Percentiles rank a stretch among this genome's conserved stretches.
These are phyloP conservation scores for Yamadazyma olivae DNA, from an alignment of 805 yeast species.

Conservation along the genomic window DNA sequence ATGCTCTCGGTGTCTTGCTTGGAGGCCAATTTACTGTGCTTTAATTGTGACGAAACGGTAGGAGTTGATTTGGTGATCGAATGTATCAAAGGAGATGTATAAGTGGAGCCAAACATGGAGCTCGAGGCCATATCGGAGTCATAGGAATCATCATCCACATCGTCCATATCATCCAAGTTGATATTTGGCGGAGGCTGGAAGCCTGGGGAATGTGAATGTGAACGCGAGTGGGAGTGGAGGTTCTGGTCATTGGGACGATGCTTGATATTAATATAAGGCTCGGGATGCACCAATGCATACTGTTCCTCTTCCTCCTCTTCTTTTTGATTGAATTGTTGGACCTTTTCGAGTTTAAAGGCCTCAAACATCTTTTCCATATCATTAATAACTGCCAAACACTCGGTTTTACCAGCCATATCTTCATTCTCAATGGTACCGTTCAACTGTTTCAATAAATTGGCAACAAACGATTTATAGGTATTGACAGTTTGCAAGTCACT, in stretches of 20 bases:
- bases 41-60: slow-evolving; percentile 1
- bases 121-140: slow-evolving; percentile 25
- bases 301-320: slow-evolving; percentile 1
- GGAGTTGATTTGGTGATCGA: slow-evolving; percentile 31
- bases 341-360: slow-evolving; percentile 36
- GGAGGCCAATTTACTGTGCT: slow-evolving; percentile 2
- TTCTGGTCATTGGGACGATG: background rate
- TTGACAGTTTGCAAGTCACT: slow-evolving; percentile 21
- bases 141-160: slow-evolving; percentile 19
- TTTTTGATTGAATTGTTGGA: slow-evolving; percentile 6
- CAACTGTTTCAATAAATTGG: slow-evolving; percentile 54
- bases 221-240: background rate
- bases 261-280: slow-evolving; percentile 6
- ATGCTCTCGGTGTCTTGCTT: slow-evolving; percentile 23
- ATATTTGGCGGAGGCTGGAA: background rate
- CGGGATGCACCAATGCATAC: background rate
- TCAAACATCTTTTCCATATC: slow-evolving; percentile 77
- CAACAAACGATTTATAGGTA: slow-evolving; percentile 58
- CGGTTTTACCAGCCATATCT: slow-evolving; percentile 58
- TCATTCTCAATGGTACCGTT: slow-evolving; percentile 50
- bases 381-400: slow-evolving; percentile 62
- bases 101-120: slow-evolving; percentile 16
- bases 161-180: slow-evolving; percentile 11
- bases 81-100: slow-evolving; percentile 34
- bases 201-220: background rate